phyloP scores from a whole-genome alignment of 305 asterid species.

The Rubia tinctorum region DNA sequence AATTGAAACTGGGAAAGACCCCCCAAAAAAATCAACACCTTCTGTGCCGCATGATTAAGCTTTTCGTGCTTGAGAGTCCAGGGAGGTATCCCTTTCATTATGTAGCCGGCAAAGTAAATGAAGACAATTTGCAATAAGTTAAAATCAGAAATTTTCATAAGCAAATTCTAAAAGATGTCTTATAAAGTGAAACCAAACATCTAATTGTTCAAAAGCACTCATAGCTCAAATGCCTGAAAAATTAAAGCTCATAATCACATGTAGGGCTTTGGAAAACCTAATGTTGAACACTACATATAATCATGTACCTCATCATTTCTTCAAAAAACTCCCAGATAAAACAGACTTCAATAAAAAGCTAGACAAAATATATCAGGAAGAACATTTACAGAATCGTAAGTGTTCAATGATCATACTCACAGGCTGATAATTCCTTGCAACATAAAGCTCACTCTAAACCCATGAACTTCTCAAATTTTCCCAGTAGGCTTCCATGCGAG shows the following conservation, averaged over 20 bases:
- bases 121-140: constrained; percentile 3
- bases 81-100: constrained; percentile 84
- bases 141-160: neutral
- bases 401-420: constrained; percentile 43
- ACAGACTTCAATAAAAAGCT: neutral
- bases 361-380: neutral
- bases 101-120: constrained; percentile 49
- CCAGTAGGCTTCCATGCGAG: constrained; percentile 70
- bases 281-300: neutral
- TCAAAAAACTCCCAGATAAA: neutral
- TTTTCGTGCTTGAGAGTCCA: constrained; percentile 94
- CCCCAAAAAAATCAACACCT: too few relatives aligned
- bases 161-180: neutral
- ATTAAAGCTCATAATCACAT: constrained; percentile 8
- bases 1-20: too few relatives aligned
- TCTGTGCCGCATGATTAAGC: constrained; percentile 85
- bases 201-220: constrained; percentile 89
- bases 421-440: constrained; percentile 93
- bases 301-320: neutral
- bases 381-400: neutral
- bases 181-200: constrained; percentile 13
- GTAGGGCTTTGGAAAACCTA: neutral
- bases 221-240: constrained; percentile 90
- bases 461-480: constrained; percentile 76
- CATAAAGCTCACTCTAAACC: constrained; percentile 89